phyloP scores from a whole-genome alignment of 2,329 filamentous ascomycete species.

The Penicillium polonicum region DNA sequence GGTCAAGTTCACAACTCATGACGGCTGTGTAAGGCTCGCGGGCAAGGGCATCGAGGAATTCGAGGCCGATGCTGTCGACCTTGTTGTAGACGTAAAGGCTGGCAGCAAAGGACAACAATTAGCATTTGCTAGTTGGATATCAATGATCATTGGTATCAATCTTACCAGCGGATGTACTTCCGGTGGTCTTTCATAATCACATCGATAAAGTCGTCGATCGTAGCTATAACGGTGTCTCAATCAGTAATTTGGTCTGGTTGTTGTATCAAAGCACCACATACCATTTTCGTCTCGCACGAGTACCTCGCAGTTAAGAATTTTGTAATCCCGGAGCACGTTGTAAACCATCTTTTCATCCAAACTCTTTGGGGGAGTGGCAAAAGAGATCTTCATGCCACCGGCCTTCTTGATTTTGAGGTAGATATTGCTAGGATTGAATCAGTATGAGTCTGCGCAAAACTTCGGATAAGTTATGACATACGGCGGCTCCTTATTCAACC shows the following conservation, averaged over 20 bases:
- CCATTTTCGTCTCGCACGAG: constrained; percentile 88
- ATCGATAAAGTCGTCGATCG: constrained; percentile 97
- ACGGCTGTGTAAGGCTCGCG: constrained; percentile 91
- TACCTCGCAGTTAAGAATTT: constrained; percentile 96
- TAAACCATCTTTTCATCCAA: constrained; percentile 97
- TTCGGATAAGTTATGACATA: constrained; percentile 46
- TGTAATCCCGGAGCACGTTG: constrained; percentile 97
- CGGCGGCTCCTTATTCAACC: constrained; percentile 88
- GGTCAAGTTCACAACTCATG: constrained; percentile 95
- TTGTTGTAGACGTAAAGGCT: constrained; percentile 99
- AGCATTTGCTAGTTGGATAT: not conserved
- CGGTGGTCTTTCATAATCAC: constrained; percentile 99
- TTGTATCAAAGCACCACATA: constrained; percentile 26
- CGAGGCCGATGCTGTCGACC: constrained; percentile 90
- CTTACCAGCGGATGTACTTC: constrained; percentile 82
- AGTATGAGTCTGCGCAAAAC: not conserved
- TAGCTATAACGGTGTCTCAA: constrained; percentile 53
- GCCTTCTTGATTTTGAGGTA: constrained; percentile 95
- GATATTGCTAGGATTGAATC: constrained; percentile 67
- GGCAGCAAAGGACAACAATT: not conserved
- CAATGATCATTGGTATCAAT: not conserved
- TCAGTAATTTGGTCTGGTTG: not conserved
- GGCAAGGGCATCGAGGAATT: constrained; percentile 88
- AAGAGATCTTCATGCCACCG: constrained; percentile 98
- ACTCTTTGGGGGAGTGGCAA: constrained; percentile 81